Percentiles rank a stretch among this genome's conserved stretches.
These are phyloP conservation scores for Apophysomyces elegans DNA, from an alignment of 371 early-diverging fungal genomes.

Conservation along the genomic window DNA sequence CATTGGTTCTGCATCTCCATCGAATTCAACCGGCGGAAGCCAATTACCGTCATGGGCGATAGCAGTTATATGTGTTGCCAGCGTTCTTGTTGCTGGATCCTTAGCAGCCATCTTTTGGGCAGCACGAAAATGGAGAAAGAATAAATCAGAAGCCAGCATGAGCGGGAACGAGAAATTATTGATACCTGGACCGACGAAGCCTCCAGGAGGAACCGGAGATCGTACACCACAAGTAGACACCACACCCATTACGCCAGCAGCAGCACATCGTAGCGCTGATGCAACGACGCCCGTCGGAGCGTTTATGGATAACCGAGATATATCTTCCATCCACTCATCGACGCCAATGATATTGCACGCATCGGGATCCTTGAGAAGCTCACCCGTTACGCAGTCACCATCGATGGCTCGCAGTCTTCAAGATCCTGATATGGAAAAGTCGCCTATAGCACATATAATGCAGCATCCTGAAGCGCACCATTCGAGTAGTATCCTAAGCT, in stretches of 20 bases:
- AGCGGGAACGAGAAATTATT: background rate
- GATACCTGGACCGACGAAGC: background rate
- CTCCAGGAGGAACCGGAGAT: background rate
- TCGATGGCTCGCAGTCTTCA: background rate
- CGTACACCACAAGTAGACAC: background rate
- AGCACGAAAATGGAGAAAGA: background rate
- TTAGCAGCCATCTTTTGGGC: conserved; percentile 22
- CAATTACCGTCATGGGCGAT: conserved; percentile 22
- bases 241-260: conserved; percentile 1
- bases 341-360: conserved; percentile 11
- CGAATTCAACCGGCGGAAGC: background rate
- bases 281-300: conserved; percentile 1
- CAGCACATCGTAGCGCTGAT: conserved; percentile 8
- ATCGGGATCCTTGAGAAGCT: conserved; percentile 2
- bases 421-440: conserved; percentile 3
- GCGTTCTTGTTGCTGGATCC: conserved; percentile 18
- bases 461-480: conserved; percentile 31
- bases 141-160: background rate
- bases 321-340: conserved; percentile 31
- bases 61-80: conserved; percentile 23
- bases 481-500: conserved; percentile 47
- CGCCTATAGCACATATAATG: conserved; percentile 2
- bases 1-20: background rate
- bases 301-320: conserved; percentile 2
- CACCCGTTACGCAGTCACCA: conserved; percentile 1